phyloP scores from a whole-genome alignment of 345 rosid species.

The Kandelia obovata region DNA sequence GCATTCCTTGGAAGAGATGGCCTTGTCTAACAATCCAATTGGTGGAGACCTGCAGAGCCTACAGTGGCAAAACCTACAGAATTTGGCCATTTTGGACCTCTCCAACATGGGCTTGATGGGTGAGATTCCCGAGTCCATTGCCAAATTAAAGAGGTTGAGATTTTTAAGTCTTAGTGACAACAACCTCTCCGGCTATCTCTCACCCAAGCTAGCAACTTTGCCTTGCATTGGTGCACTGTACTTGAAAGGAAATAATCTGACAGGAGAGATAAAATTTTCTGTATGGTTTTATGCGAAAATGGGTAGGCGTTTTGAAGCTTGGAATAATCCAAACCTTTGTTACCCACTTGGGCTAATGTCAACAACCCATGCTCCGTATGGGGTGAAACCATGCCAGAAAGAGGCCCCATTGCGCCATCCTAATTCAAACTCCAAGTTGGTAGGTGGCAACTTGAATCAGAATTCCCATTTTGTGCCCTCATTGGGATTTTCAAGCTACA shows the following conservation, averaged over 20 bases:
- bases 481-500: conserved; percentile 40
- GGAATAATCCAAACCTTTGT: conserved; percentile 83
- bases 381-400: conserved; percentile 62
- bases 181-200: conserved; percentile 53
- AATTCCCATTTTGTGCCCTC: conserved; percentile 31
- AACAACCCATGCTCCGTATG: conserved; percentile 45
- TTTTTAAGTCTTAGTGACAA: conserved; percentile 72
- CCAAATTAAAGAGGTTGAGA: conserved; percentile 62
- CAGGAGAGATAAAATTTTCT: conserved; percentile 68
- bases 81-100: conserved; percentile 63
- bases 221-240: conserved; percentile 62
- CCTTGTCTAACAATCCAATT: conserved; percentile 57
- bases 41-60: conserved; percentile 49
- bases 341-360: conserved; percentile 38
- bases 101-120: conserved; percentile 51
- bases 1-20: conserved; percentile 59
- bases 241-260: conserved; percentile 71
- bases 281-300: conserved; percentile 51
- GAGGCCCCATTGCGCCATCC: conserved; percentile 31
- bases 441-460: conserved; percentile 18
- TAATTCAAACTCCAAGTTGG: conserved; percentile 34
- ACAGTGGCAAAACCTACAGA: conserved; percentile 54
- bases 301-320: conserved; percentile 81
- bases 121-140: conserved; percentile 57
- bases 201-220: conserved; percentile 55